A percentile compares a stretch with the other conserved stretches of the same genome.
phyloP scores from a whole-genome alignment of 2,329 filamentous ascomycete genomes.

The Aspergillus piperis region DNA sequence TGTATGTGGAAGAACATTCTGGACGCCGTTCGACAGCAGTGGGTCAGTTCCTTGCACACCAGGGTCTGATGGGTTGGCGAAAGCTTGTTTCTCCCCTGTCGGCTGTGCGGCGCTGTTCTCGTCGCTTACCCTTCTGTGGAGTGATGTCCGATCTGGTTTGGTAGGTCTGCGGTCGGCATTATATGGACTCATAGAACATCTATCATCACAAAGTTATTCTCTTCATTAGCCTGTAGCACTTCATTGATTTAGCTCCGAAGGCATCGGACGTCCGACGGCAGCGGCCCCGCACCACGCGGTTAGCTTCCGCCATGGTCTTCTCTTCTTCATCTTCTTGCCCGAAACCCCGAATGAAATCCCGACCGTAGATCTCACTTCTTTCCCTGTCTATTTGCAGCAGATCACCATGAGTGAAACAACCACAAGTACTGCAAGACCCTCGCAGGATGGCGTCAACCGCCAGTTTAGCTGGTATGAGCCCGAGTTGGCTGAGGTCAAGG shows the following conservation, averaged over 20 bases:
- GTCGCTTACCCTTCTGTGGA: no score
- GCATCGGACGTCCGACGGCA: no score
- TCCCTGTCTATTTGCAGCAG: not conserved
- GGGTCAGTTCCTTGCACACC: no score
- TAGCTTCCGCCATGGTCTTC: no score
- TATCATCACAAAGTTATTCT: no score
- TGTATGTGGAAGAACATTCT: not conserved
- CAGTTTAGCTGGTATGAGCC: conserved; percentile 2
- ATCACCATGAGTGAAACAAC: not conserved
- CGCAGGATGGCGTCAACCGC: not conserved
- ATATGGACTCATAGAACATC: no score
- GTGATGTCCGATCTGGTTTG: no score
- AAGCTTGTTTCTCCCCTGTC: not conserved
- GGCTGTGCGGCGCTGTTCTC: not conserved
- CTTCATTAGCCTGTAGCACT: rapidly evolving
- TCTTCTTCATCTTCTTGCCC: not conserved
- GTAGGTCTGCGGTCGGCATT: no score
- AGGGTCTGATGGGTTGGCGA: not conserved
- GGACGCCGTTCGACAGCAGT: not conserved
- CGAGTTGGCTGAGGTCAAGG: not conserved
- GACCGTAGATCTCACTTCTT: not conserved
- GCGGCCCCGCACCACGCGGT: no score
- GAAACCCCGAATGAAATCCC: not conserved
- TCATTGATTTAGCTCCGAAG: no score
- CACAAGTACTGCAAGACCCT: not conserved